Evolutionary conservation across 805 yeast species (phyloP), one percentile per base, ranked within the genome.

Genomic region (Kuraishia floccosa): DNA sequence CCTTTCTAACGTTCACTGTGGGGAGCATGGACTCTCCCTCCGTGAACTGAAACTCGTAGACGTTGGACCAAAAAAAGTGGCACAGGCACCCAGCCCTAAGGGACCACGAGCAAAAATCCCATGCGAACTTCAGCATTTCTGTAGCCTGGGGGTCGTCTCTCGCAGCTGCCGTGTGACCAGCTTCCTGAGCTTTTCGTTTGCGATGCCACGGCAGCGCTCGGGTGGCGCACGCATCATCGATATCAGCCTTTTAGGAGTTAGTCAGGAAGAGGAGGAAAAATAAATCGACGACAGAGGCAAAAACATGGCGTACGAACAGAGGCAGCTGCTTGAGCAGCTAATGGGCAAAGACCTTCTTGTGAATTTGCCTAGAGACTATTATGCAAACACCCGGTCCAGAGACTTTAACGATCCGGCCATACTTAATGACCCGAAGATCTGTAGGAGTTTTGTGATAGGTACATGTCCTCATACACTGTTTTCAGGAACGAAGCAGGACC

Each of bases 1-100:
- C 96, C 30, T 78, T 70, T 15, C 67, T 56, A 7, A 77, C 71
- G 31, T 77, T 75, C 15, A 91, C 54, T 0, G 97, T 86, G 0
- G 97, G 96, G 24, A 91, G 64, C 98, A 91, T 91, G 17, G 94
- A 82, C 47, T 86, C 96, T 2, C 98, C 98, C 39, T 76, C 61
- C 0, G 97, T 84, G 44, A 76, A 85, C 6, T 86, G 69, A 49
- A 78, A 72, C 46, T 83, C 94, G 46, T 73, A 78, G 12, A 78
- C 54, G 46, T 76, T 68, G 24, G 72, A 72, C 39, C 72, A 81
- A 6, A 77, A 48, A 8, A 86, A 58, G 52, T 87, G 96, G 9
- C 68, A 47, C 1, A 67, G 59, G 38, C 85, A 78, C 3, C 80
- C 76, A 4, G 76, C 72, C 19, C 82, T 52, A 7, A 73, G 30